Base-by-base conservation (phyloP, 345 rosid genomes). In the Salix koriyanagi region DNA sequence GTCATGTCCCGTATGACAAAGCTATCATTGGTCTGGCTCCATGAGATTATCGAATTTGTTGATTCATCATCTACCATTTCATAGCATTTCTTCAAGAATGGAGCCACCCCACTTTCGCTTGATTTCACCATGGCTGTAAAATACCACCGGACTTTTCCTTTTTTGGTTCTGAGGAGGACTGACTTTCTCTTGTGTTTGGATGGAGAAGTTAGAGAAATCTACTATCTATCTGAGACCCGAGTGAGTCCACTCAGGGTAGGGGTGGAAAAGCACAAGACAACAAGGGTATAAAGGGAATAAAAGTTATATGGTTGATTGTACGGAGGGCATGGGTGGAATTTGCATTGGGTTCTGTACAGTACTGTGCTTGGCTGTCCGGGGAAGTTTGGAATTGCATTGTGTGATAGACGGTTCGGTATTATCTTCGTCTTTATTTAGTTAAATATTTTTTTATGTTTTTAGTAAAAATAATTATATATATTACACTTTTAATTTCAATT, bases 41-140 rank as follows among this genome's bases (percentile, higher is more conserved):
- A 94, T 0, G 96, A 89, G 46, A 94, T 88, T 48, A 92, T 80
- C 2, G 91, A 67, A 79, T 89, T 81, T 0, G 97, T 87, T 0
- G 91, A 79, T 52, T 84, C 83, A 71, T 92, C 96, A 71, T 90
- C 98, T 1, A 92, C 94, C 94, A 94, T 92, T 48, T 94, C 97
- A 83, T 90, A 92, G 77, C 98, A 90, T 84, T 94, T 94, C 77
- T 81, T 89, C 62, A 94, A 74, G 75, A 94, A 94, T 41, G 98
- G 98, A 21, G 96, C 90, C 48, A 90, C 64, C 42, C 85, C 89
- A 68, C 68, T 80, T 7, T 83, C 92, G 67, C 79, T 78, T 11
- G 92, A 83, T 88, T 84, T 89, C 86, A 87, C 97, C 97, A 90
- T 83, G 3, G 58, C 19, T 41, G 8, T 1, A 6, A 50, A 37